A percentile compares a stretch with the other conserved stretches of the same genome.
These are phyloP conservation scores for Colletotrichum sp. DNA, from an alignment of 2,329 filamentous ascomycete species.

Conservation along the genomic window DNA sequence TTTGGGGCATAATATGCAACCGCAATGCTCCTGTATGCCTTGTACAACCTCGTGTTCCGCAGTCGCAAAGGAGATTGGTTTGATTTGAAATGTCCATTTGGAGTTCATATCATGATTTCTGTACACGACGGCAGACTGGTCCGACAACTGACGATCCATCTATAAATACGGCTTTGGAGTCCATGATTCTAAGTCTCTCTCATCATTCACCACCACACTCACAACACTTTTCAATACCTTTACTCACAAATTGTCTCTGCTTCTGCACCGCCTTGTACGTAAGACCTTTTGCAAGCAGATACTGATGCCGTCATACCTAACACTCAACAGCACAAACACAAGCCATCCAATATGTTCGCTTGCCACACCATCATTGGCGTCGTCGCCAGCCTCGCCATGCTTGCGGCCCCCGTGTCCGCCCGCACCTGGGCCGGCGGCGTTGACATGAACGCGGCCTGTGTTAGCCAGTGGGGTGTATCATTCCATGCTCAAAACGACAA, in stretches of 20 bases:
- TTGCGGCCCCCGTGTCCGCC: not conserved
- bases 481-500: not conserved
- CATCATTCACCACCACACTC: not conserved
- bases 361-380: not conserved
- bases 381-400: not conserved
- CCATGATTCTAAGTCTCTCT: not conserved
- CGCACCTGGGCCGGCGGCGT: not conserved
- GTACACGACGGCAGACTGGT: not conserved
- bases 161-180: not conserved
- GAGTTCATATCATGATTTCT: not conserved
- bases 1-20: not conserved
- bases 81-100: not conserved
- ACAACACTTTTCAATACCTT: not conserved
- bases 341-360: not conserved
- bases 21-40: not conserved
- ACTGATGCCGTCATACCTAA: not conserved
- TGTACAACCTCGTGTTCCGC: not conserved
- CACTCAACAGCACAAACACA: not conserved
- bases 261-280: not conserved
- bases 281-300: not conserved
- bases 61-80: not conserved
- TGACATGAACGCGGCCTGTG: not conserved
- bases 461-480: not conserved
- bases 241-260: not conserved
- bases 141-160: not conserved